Conservation (phyloP, 192 early-diverging fungal genomes). For the Coemansia sp. region DNA sequence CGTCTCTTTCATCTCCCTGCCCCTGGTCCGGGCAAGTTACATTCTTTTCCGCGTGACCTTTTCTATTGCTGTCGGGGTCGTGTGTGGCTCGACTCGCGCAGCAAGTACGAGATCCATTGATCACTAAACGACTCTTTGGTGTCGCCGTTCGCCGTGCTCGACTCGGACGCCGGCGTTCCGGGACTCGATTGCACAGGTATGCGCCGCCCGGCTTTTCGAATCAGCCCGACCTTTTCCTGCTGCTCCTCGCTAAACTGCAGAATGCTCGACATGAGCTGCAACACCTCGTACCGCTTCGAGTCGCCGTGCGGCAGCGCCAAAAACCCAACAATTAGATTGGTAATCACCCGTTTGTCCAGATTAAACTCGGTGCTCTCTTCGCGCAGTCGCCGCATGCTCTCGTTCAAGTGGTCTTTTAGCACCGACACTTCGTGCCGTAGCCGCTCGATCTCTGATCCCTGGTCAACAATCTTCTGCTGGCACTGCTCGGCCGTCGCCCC, state of each 20-base stretch:
- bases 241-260: slow-evolving; percentile 87
- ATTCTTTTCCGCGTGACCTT: background rate
- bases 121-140: slow-evolving; percentile 72
- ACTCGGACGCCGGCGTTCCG: slow-evolving; percentile 55
- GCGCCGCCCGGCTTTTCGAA: slow-evolving; percentile 60
- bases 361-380: slow-evolving; percentile 77
- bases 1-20: background rate
- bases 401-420: slow-evolving; percentile 85
- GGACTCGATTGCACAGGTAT: slow-evolving; percentile 42
- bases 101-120: slow-evolving; percentile 77
- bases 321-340: slow-evolving; percentile 88
- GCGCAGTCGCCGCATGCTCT: slow-evolving; percentile 85
- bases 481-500: slow-evolving; percentile 55
- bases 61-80: slow-evolving; percentile 10
- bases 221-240: slow-evolving; percentile 77
- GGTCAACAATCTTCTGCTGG: slow-evolving; percentile 56
- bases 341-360: slow-evolving; percentile 81
- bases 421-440: slow-evolving; percentile 61
- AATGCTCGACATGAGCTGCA: slow-evolving; percentile 86
- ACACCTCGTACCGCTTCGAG: slow-evolving; percentile 86
- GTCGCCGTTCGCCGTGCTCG: slow-evolving; percentile 20
- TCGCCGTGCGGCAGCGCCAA: slow-evolving; percentile 82
- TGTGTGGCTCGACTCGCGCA: slow-evolving; percentile 60
- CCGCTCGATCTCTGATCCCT: slow-evolving; percentile 55
- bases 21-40: slow-evolving; percentile 13